Evolutionary conservation across 2,329 filamentous ascomycete genomes (phyloP), one percentile per base, ranked within the genome.

Genomic region (Botrytis medusae): DNA sequence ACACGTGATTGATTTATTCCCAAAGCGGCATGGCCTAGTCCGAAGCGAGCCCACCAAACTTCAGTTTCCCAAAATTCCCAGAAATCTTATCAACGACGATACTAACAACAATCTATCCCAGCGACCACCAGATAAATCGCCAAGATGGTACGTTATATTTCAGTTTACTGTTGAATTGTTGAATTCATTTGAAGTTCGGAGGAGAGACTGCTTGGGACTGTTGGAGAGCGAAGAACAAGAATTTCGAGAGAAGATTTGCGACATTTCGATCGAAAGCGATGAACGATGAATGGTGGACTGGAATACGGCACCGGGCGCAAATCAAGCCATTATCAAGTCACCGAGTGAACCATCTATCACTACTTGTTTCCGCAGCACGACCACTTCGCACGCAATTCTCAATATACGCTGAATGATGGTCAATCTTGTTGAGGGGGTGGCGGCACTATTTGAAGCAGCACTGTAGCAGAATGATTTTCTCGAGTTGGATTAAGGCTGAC

Each of bases 121-220:
- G 73, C 75, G 76, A 78, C 75, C 73, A 77, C 72, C 71, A 69
- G 72, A 69, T 75, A 77, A 75, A 76, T 75, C 69, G 75, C 74
- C 76, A 78, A 77, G 73, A 78, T 78, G 77, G 76, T 78, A 76
- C 32, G 77, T 78, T 68, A 67, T 51, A 74, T 74, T 57, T 71
- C n/a, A 37, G 65, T 46, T 40, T 34, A 29, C 51, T 48, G 29
- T 62, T 65, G 44, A 69, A 62, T 70, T 42, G 37, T 46, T 46
- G 29, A 6, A 7, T 37, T n/a, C 20, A n/a, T 22, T 32, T 12
- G 25, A 10, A 51, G 3, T 42, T 57, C 34, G 48, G 40, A 57
- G 48, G n/a, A 32, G 44, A 42, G 37, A 32, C 9, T 6, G 40
- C 22, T 54, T 46, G 61, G 32, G 60, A 68, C 8, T 34, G 32